A percentile compares a stretch with the other conserved stretches of the same genome.
Conservation (phyloP, 345 rosid species). For the Erucastrum elatum region DNA sequence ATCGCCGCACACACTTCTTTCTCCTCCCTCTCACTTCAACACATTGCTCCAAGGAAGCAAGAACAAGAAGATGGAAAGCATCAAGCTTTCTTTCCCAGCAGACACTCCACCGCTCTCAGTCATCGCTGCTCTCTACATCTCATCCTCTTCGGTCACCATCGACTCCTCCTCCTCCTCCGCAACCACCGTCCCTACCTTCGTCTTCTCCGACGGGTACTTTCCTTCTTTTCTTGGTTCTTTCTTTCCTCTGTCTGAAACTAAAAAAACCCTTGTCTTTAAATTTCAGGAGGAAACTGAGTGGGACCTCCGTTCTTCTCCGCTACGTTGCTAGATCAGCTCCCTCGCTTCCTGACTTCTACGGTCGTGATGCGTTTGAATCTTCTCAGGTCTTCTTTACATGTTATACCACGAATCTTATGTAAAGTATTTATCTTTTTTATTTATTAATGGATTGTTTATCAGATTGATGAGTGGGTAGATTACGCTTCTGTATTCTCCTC, state of each 20-base stretch:
- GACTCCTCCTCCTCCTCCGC: conserved; percentile 38
- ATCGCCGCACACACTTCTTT: not conserved
- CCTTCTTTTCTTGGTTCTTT: not conserved
- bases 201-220: conserved; percentile 67
- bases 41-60: not conserved
- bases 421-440: not conserved
- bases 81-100: conserved; percentile 53
- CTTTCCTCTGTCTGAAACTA: not conserved
- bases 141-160: conserved; percentile 38
- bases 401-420: not conserved
- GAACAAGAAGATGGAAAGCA: conserved; percentile 40
- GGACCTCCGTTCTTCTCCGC: conserved; percentile 59
- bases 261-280: not conserved
- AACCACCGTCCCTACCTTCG: conserved; percentile 43
- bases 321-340: conserved; percentile 55
- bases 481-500: conserved; percentile 62
- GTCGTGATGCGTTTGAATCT: conserved; percentile 50
- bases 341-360: conserved; percentile 51
- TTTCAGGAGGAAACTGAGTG: conserved; percentile 57
- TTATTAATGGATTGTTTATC: not conserved
- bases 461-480: conserved; percentile 91
- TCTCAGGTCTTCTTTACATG: conserved; percentile 1
- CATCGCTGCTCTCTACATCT: conserved; percentile 58
- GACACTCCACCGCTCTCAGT: conserved; percentile 67
- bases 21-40: not conserved